Base-by-base conservation (phyloP, 164 flowering plant genomes). In the Stephania japonica region DNA sequence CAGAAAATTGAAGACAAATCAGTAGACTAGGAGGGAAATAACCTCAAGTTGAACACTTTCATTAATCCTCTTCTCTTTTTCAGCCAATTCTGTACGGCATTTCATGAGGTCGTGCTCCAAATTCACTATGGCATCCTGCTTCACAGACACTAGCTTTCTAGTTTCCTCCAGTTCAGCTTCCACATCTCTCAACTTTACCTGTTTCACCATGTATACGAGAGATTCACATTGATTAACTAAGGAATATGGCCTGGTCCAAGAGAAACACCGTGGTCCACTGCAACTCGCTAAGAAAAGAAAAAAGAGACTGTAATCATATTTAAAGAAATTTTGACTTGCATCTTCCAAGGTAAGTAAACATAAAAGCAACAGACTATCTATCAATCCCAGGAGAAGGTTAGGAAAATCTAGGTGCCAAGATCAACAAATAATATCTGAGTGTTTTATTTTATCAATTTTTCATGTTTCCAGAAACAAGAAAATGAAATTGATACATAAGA, bases 51-150 rank as follows among this genome's bases (percentile, higher is more conserved):
- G 87, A 77, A 73, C 56, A 75, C 63, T 44, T 18, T 83, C 87
- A 73, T 81, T 81, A 26, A 87, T 70, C 79, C 79, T 86, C 64
- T 73, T 83, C 76, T 90, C 93, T 75, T 49, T 84, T 74, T 87
- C 91, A 75, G 13, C 74, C 69, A 93, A 68, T 76, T 88, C 94
- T 41, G 67, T 41, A 67, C 72, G 85, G 82, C 83, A 71, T 38
- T 80, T 86, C n/a, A 85, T 81, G 73, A 95, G 86, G 24, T 87
- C 93, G 70, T 83, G 83, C 81, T 93, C 94, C 73, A 95, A 76
- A 62, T 75, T 69, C 5, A 89, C 80, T 74, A 90, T 73, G 4
- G 42, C 41, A 18, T 84, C 89, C 74, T 86, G 85, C 75, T 83
- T 87, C 76, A 87, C 86, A 25, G 86, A 81, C 42, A 83, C 63